A percentile compares a stretch with the other conserved stretches of the same genome.
These are phyloP conservation scores for Mortierella antarctica DNA, from an alignment of 192 early-diverging fungal genomes.

Conservation along the genomic window DNA sequence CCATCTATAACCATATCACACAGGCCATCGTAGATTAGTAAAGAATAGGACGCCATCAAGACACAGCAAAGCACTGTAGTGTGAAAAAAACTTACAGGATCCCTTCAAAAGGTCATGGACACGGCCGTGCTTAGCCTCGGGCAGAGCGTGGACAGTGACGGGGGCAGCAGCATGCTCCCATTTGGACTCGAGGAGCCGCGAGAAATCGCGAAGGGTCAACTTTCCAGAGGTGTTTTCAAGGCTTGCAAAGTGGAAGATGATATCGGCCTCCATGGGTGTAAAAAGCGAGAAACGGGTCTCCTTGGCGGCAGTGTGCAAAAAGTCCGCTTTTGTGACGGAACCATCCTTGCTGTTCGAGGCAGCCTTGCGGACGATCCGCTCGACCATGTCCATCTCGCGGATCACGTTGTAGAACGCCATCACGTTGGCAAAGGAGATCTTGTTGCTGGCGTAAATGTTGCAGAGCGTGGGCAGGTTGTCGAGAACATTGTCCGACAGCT, in stretches of 20 bases:
- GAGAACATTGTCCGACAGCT: conserved; percentile 70
- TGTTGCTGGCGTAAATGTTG: conserved; percentile 67
- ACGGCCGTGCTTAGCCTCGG: conserved; percentile 29
- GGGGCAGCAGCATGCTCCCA: conserved; percentile 57
- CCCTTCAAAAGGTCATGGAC: conserved; percentile 49
- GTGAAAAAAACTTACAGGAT: conserved; percentile 35
- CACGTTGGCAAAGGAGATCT: conserved; percentile 73
- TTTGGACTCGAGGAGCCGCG: conserved; percentile 62
- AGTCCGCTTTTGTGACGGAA: conserved; percentile 71
- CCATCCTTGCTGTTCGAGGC: conserved; percentile 59
- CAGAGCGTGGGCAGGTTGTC: conserved; percentile 70
- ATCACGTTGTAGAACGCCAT: conserved; percentile 72
- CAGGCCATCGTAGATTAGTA: not conserved
- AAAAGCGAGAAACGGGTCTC: conserved; percentile 68
- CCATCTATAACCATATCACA: conserved; percentile 20
- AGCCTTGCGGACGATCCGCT: conserved; percentile 68
- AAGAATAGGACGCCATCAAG: not conserved
- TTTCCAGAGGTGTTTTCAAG: conserved; percentile 60
- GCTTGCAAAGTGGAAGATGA: conserved; percentile 75
- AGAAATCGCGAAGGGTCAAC: conserved; percentile 61
- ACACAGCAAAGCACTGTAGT: not conserved
- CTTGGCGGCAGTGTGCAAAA: conserved; percentile 65
- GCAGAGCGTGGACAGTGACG: conserved; percentile 8
- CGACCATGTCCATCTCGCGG: conserved; percentile 76
- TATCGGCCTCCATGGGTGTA: conserved; percentile 81